Base-by-base conservation (phyloP, 495 filamentous ascomycete species). In the Parmelia sp. region DNA sequence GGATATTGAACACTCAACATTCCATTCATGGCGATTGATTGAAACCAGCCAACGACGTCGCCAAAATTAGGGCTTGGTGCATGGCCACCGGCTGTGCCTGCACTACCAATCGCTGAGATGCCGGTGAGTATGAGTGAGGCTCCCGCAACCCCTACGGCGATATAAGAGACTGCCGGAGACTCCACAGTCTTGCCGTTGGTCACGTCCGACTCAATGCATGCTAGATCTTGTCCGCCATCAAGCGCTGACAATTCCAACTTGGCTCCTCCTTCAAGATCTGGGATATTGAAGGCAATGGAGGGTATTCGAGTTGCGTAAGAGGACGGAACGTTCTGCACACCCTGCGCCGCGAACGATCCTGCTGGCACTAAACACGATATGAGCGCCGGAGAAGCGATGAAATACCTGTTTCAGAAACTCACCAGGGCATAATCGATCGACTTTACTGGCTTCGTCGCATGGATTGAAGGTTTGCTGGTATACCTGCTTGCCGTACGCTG, bases 1-100 rank as follows among this genome's bases (percentile, higher is more conserved):
- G 94, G 94, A 70, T 96, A 91, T 68, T 86, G 83, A 68, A 92
- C 91, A 66, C 88, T 93, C 72, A 97, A 75, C 94, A 97, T 97
- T 61, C 94, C 94, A 72, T 92, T 96, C 78, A 92, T 88, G 25
- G 94, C 92, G 75, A 98, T 86, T 36, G 86, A 86, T 76, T 97
- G 94, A 75, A 97, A 96, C 83, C 88, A 93, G 57, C 86, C 85
- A 72, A 97, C 84, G 60, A 96, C 86, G 70, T 96, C 91, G 56
- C 79, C 83, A 74, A 97, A 96, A 56, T 85, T 89, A 12, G 94
- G 94, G 67, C 90, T 95, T 40, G 87, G 74, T 1, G 88, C 83
- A 17, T 86, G 77, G 39, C 82, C 75, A n/a, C 88, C 90, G 23
- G 84, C 80, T 39, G 80, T 80, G 14, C 83, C 84, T 27, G 83